Base-by-base conservation (phyloP, 129 eudicot genomes). In the Saussurea involucrata region DNA sequence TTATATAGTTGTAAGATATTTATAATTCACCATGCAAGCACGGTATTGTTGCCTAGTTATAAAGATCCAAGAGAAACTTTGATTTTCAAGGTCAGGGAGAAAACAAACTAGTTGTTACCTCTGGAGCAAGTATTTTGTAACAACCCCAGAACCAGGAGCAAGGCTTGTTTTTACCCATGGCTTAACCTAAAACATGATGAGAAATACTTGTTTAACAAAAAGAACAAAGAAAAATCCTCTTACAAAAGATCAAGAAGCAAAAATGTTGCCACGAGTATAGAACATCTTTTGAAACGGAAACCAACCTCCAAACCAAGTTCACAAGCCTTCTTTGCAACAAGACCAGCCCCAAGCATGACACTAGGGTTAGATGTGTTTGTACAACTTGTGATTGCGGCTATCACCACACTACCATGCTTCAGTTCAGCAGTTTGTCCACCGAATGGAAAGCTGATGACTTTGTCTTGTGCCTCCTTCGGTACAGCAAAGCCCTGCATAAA, bases 291-390 rank as follows among this genome's bases (percentile, higher is more conserved):
- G 11, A 34, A 34, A 3, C 2, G 34, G 55, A 78, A 8, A 70
- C 87, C 21, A 21, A 92, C 99, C 97, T 92, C 87, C 86, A 95
- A 82, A 70, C 99, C 99, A 73, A 95, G 87, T 75, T 95, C 99
- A 76, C 90, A 85, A n/a, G 99, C 99, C 81, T 95, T 95, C 81
- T 95, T 95, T 3, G 99, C 99, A 67, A 95, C 97, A 82, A 95
- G 96, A 80, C 93, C 99, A 66, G 99, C 99, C 72, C 97, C 99
- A 71, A 95, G 91, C 99, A 95, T 95, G 78, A 95, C 99, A 88
- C 97, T 95, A 58, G 99, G 99, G 85, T 95, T 95, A 20, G 99
- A 95, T 42, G 99, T 95, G 83, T 95, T 95, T 20, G 99, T 95
- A 49, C 99, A 95, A 71, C 99, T 95, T 33, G 99, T 95, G 34